Evolutionary conservation across 208 protist genomes (phyloP), one percentile per base, ranked within the genome.

Genomic region (Leishmania turanica): DNA sequence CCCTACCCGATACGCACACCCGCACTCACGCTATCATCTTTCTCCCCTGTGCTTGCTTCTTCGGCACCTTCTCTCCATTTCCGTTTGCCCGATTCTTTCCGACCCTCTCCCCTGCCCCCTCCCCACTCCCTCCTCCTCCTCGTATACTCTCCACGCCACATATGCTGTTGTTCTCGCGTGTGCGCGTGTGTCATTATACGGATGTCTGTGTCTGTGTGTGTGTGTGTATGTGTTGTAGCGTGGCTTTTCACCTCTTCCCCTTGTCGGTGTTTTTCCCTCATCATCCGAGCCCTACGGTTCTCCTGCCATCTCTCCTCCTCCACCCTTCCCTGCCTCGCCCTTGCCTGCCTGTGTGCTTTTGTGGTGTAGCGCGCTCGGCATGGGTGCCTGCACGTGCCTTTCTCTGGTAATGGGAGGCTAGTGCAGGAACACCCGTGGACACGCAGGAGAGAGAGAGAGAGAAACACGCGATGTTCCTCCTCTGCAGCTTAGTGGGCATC

Each of bases 51-150:
- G 60, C 27, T 79, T 31, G 4, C 40, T 54, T 37, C 13, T 34
- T 51, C 42, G 11, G 65, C 80, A 77, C 65, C 79, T 7, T 75
- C 62, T 74, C 42, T 83, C 47, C 51, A 21, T 79, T 37, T 72
- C 58, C 83, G 60, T 73, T 37, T 81, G 49, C 47, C 82, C 68
- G 84, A 47, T 60, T 53, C 75, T 81, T 78, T 62, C 77, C 62
- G 37, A 27, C 40, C 78, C 56, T 58, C 17, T 75, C 37, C 37
- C 8, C 21, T 31, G 40, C 40, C 40, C 40, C 42, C 13, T 31
- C 5, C 42, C 42, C 42, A 4, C 42, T 45, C 42, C 42, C 42
- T 45, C 5, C 42, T 45, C 42, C 34, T 31, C 40, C 24, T 6
- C 19, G 21, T 49, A 2, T 45, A 11, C 34, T 49, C 19, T 7